Conservation (phyloP, 139 green algal genomes). For the Chlamydomonas incerta region DNA sequence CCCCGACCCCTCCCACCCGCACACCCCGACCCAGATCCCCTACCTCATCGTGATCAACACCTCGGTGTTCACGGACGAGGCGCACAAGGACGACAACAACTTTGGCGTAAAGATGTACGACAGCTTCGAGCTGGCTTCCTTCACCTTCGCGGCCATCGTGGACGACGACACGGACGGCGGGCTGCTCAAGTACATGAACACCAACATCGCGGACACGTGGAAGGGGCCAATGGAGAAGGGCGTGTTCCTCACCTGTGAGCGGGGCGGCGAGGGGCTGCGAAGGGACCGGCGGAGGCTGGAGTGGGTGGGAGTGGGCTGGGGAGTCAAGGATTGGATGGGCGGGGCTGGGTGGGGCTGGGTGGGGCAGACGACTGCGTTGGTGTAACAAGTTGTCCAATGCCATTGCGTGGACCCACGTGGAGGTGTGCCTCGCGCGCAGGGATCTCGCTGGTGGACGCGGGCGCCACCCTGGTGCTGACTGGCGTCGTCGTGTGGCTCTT, state of each 20-base stretch:
- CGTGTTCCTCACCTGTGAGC: slow-evolving; percentile 53
- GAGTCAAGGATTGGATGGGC: too few species aligned
- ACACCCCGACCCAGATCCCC: neutral
- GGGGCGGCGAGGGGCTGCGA: neutral
- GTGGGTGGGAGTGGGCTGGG: too few species aligned
- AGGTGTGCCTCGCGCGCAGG: too few species aligned
- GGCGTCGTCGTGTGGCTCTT: slow-evolving; percentile 18
- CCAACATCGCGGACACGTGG: slow-evolving; percentile 34
- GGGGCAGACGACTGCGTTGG: too few species aligned
- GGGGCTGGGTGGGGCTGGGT: too few species aligned
- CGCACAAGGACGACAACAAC: neutral
- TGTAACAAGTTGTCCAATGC: too few species aligned
- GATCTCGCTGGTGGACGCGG: slow-evolving; percentile 10
- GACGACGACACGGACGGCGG: slow-evolving; percentile 51
- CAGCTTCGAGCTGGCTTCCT: slow-evolving; percentile 23
- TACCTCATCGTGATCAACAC: slow-evolving; percentile 53
- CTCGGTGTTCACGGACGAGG: slow-evolving; percentile 45
- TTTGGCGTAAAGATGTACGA: slow-evolving; percentile 30
- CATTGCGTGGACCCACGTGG: too few species aligned
- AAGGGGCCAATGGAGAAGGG: slow-evolving; percentile 27
- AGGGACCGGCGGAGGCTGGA: too few species aligned
- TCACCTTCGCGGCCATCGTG: slow-evolving; percentile 55
- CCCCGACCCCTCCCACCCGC: neutral
- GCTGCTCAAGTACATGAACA: slow-evolving; percentile 53
- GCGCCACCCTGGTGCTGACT: neutral